phyloP scores from a whole-genome alignment of 2,329 filamentous ascomycete species.

The Fusarium chaquense region DNA sequence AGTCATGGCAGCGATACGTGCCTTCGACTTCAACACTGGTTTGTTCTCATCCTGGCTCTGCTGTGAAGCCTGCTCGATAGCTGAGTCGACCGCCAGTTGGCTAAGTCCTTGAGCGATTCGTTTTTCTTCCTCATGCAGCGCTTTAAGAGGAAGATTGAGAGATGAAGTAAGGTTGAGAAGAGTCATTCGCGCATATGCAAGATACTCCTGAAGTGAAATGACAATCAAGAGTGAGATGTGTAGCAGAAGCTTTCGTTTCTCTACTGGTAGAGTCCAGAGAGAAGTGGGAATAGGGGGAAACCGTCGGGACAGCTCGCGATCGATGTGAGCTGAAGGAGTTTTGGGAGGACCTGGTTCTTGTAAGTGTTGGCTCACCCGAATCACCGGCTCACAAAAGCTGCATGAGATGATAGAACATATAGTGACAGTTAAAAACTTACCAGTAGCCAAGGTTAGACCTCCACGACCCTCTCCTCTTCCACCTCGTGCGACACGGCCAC shows the following conservation, averaged over 20 bases:
- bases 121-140: conserved; percentile 77
- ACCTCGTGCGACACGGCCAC: conserved; percentile 50
- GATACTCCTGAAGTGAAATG: conserved; percentile 82
- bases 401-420: background rate
- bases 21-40: conserved; percentile 76
- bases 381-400: background rate
- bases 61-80: conserved; percentile 48
- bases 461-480: conserved; percentile 50
- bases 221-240: conserved; percentile 79
- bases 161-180: conserved; percentile 78
- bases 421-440: conserved; percentile 46
- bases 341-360: conserved; percentile 53
- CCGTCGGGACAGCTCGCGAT: conserved; percentile 61
- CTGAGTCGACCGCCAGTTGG: conserved; percentile 71
- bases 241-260: conserved; percentile 75
- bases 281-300: conserved; percentile 71
- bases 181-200: conserved; percentile 77
- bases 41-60: conserved; percentile 69
- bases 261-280: conserved; percentile 69
- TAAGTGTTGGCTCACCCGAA: conserved; percentile 13
- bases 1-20: conserved; percentile 61
- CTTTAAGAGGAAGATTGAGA: conserved; percentile 72
- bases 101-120: conserved; percentile 81
- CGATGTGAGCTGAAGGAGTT: conserved; percentile 57
- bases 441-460: conserved; percentile 51